phyloP scores from a whole-genome alignment of 495 filamentous ascomycete species.

The Penicillium samsonianum region DNA sequence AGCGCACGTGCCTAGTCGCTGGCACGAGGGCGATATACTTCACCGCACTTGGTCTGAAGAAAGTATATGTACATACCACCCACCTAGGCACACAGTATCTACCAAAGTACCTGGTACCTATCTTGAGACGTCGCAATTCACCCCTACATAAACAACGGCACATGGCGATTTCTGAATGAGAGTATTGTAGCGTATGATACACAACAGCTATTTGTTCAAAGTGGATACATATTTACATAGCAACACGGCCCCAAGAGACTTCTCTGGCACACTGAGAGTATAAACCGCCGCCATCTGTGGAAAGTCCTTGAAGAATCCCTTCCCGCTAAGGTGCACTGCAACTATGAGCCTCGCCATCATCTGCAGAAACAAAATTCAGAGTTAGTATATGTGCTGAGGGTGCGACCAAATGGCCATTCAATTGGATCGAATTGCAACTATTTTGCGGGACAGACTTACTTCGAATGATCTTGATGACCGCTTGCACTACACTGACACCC shows the following conservation, averaged over 20 bases:
- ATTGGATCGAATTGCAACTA: background rate
- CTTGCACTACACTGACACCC: constrained; percentile 77
- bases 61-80: background rate
- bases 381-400: background rate
- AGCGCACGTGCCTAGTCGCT: background rate
- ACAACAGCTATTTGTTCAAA: background rate
- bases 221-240: background rate
- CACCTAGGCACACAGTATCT: background rate
- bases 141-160: background rate
- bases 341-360: constrained; percentile 16
- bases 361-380: constrained; percentile 2
- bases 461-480: constrained; percentile 63
- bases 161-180: background rate
- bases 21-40: background rate
- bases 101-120: background rate
- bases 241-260: background rate
- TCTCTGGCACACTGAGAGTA: background rate
- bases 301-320: background rate
- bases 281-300: background rate
- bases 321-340: constrained; percentile 17
- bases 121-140: background rate
- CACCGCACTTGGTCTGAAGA: background rate
- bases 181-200: background rate
- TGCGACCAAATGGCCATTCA: background rate
- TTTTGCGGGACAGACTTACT: constrained; percentile 32